Conservation (phyloP, 805 yeast species). For the Vanderwaltozyma tropicalis region DNA sequence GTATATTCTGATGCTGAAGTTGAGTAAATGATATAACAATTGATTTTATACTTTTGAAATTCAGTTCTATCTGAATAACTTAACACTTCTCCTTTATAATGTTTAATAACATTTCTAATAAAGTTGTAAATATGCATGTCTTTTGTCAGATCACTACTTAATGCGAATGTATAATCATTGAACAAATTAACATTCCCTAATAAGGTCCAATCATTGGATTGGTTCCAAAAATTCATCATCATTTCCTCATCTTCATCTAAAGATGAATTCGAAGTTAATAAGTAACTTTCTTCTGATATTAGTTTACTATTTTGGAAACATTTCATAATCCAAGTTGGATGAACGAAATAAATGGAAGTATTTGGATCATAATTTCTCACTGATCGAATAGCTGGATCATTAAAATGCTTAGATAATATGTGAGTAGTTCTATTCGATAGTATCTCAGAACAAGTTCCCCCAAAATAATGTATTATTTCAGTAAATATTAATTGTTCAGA, state of each 20-base stretch:
- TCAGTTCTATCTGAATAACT: constrained; percentile 10
- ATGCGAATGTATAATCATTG: not conserved
- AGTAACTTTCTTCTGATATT: constrained; percentile 33
- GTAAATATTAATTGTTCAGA: constrained; percentile 60
- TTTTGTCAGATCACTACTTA: constrained; percentile 1
- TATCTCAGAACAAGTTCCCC: constrained; percentile 54
- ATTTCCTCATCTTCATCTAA: too few species aligned
- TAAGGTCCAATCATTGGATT: constrained; percentile 8
- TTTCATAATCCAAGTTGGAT: constrained; percentile 73
- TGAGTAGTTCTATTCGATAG: constrained; percentile 73
- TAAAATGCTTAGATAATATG: constrained; percentile 47
- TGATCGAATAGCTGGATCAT: constrained; percentile 52
- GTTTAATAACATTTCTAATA: too few species aligned
- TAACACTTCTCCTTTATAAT: constrained; percentile 45
- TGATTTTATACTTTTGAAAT: constrained; percentile 16
- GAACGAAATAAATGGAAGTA: constrained; percentile 43
- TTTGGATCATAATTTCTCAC: constrained; percentile 20
- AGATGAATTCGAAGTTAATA: constrained; percentile 2
- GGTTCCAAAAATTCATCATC: constrained; percentile 6
- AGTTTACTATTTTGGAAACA: constrained; percentile 45
- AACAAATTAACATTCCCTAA: constrained; percentile 2
- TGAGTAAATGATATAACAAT: constrained; percentile 52
- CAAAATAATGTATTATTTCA: constrained; percentile 46
- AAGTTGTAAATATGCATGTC: too few species aligned
- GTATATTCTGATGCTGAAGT: constrained; percentile 48